These are phyloP conservation scores for Paspalum vaginatum DNA, from an alignment of 176 grass and related monocot genomes.

Conservation along the genomic window DNA sequence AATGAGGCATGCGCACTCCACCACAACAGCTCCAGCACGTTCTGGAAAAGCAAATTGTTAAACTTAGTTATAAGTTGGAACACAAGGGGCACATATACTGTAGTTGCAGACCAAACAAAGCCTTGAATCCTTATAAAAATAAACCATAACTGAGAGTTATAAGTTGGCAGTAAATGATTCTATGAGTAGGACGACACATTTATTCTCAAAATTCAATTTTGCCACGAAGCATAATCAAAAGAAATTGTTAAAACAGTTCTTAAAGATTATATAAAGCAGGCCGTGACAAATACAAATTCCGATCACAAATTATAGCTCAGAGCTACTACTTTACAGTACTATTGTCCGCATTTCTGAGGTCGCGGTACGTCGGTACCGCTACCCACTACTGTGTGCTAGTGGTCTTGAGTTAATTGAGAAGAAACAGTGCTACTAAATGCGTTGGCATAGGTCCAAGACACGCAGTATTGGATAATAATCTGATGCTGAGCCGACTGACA, in stretches of 20 bases:
- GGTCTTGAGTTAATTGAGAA: neutral
- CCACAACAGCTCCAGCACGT: slow-evolving; percentile 73
- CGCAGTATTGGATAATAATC: slow-evolving; percentile 14
- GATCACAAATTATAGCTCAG: too few relatives aligned
- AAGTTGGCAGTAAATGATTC: slow-evolving; percentile 24
- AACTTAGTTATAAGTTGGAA: neutral
- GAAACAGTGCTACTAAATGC: neutral
- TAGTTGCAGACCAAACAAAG: slow-evolving; percentile 14
- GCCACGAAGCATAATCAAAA: slow-evolving; percentile 8
- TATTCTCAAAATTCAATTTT: slow-evolving; percentile 38
- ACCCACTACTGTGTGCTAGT: neutral
- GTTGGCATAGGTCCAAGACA: slow-evolving; percentile 12
- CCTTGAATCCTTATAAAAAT: neutral
- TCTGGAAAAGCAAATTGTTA: slow-evolving; percentile 58
- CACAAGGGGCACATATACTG: neutral
- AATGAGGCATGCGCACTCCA: slow-evolving; percentile 91
- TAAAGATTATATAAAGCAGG: neutral
- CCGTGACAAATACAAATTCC: neutral
- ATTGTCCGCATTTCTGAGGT: neutral
- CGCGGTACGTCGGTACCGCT: neutral
- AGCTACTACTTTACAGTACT: slow-evolving; percentile 11
- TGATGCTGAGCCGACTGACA: neutral
- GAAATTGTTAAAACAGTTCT: slow-evolving; percentile 22
- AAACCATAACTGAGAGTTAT: slow-evolving; percentile 8
- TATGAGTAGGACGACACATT: slow-evolving; percentile 7